A percentile compares a stretch with the other conserved stretches of the same genome.
Conservation (phyloP, 2,329 filamentous ascomycete species). For the Pseudogymnoascus sp. region DNA sequence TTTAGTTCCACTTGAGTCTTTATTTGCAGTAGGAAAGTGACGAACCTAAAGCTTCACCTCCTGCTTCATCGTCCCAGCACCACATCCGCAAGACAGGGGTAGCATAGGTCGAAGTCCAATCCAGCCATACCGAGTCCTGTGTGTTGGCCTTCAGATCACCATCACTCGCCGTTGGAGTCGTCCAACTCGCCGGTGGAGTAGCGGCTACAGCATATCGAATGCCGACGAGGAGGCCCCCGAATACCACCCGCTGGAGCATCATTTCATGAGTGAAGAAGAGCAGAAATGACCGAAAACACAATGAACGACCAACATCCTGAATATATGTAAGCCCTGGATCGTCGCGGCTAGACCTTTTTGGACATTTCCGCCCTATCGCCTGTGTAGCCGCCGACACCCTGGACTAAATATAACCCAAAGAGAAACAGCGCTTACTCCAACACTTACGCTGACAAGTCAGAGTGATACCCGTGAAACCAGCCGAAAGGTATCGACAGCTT, state of each 20-base stretch:
- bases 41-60: background rate
- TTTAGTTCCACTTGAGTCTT: background rate
- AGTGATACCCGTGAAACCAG: background rate
- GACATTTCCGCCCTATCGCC: background rate
- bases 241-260: background rate
- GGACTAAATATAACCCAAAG: background rate
- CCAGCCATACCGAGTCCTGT: conserved; percentile 13
- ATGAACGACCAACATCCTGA: background rate
- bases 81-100: conserved; percentile 13
- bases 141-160: conserved; percentile 11
- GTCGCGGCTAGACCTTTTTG: background rate
- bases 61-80: conserved; percentile 12
- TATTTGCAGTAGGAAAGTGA: background rate
- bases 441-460: background rate
- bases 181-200: conserved; percentile 10
- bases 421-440: background rate
- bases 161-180: conserved; percentile 9
- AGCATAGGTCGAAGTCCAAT: conserved; percentile 13
- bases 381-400: background rate
- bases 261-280: background rate
- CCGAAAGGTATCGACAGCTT: background rate
- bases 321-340: background rate
- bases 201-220: background rate
- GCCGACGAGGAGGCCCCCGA: background rate
- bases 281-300: background rate